Base-by-base conservation (phyloP, 1,284 basidiomycete genomes). In the Fomitopsis palustris region DNA sequence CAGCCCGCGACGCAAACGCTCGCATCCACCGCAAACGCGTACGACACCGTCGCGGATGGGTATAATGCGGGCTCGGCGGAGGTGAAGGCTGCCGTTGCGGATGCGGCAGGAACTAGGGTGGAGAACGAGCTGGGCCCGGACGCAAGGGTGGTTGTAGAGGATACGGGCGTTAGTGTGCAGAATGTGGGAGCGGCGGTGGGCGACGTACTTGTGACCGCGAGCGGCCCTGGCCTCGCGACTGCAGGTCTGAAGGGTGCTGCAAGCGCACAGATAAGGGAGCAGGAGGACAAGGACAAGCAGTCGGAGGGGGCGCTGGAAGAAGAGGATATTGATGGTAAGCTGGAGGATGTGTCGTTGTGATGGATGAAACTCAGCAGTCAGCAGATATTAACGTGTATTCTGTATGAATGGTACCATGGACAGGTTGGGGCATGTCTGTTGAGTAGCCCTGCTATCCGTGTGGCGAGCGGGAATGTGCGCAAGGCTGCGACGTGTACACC, bases 91-190 rank as follows among this genome's bases (percentile, higher is more conserved):
- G 55, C 65, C 29, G 33, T 65, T 4, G 45, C 61, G 19, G 62
- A 65, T 10, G 56, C 65, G 4, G 61, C 58, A 39, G 31, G 67
- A 51, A 17, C 60, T 54, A 16, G 67, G 53, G 57, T 68, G 12
- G 61, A 54, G 64, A 69, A 67, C 54, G 66, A 65, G 52, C 63
- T 62, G 23, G 69, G 67, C 16, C 10, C 23, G 33, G 67, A 70
- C 52, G 65, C 66, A 49, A 56, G 65, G 33, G 59, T 59, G 16
- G 62, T 69, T 2, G 61, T 56, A 19, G 67, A 62, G 17, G 45
- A 63, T 37, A 54, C 59, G 7, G 64, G 60, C 6, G 63, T 61
- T 58, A 65, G 64, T 52, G 65, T 63, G 21, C 60, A 61, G 23
- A 68, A 67, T 45, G 62, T 65, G 27, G 53, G 59, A 14, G 62